phyloP scores from a whole-genome alignment of 2,329 filamentous ascomycete species.

The Colletotrichum camelliae region DNA sequence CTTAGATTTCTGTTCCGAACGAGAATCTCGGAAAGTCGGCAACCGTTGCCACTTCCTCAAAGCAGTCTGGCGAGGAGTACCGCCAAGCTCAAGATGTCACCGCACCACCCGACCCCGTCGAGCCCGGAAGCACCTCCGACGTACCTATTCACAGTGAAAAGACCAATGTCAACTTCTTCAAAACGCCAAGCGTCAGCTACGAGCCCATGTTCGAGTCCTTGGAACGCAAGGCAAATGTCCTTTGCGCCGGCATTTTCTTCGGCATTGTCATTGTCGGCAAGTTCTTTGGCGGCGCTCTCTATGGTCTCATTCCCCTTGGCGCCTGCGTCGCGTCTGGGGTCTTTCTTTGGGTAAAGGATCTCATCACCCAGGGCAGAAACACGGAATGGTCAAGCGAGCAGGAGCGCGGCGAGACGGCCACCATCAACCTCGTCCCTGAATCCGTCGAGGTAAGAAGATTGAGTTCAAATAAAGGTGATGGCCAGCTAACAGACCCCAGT shows the following conservation, averaged over 20 bases:
- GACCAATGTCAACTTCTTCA: slow-evolving; percentile 95
- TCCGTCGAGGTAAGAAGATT: slow-evolving; percentile 66
- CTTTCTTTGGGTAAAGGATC: slow-evolving; percentile 88
- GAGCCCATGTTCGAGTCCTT: slow-evolving; percentile 84
- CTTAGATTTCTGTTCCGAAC: slow-evolving; percentile 82
- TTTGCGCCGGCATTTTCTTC: slow-evolving; percentile 74
- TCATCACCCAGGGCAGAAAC: slow-evolving; percentile 81
- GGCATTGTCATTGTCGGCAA: slow-evolving; percentile 79
- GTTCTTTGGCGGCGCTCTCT: slow-evolving; percentile 77
- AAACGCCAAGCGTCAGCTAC: slow-evolving; percentile 87
- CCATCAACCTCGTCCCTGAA: slow-evolving; percentile 88
- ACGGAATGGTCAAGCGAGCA: slow-evolving; percentile 90
- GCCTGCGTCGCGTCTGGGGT: slow-evolving; percentile 77
- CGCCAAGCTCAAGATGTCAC: slow-evolving; percentile 86
- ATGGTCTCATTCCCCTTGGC: slow-evolving; percentile 77
- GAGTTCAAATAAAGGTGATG: neutral
- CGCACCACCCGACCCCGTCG: slow-evolving; percentile 86
- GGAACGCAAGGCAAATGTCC: slow-evolving; percentile 74
- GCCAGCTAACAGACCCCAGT: slow-evolving; percentile 47
- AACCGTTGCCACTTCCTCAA: slow-evolving; percentile 72
- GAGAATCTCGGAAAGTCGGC: slow-evolving; percentile 82
- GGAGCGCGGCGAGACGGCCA: slow-evolving; percentile 82
- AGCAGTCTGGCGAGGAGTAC: slow-evolving; percentile 80
- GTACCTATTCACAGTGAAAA: slow-evolving; percentile 96
- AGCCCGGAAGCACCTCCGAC: slow-evolving; percentile 83